Conservation (phyloP, 2,329 filamentous ascomycete species). For the Trichoderma afroharzianum region DNA sequence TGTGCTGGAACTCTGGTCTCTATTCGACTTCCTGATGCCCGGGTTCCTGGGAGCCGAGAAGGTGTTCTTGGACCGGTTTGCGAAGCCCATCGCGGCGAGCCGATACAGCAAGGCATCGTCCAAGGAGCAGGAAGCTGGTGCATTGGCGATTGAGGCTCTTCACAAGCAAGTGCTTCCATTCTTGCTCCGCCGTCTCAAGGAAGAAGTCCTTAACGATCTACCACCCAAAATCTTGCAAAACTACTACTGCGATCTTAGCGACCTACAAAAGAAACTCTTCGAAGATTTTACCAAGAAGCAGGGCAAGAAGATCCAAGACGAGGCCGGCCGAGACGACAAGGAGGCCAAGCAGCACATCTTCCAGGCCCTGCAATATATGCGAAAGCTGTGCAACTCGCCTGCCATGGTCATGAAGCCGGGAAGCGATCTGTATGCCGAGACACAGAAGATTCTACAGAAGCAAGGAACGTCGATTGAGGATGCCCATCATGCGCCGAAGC, state of each 20-base stretch:
- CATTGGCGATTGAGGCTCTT: constrained; percentile 92
- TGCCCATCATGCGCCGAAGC: constrained; percentile 83
- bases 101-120: constrained; percentile 96
- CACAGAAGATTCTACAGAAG: constrained; percentile 73
- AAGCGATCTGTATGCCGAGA: constrained; percentile 85
- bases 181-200: constrained; percentile 90
- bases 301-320: constrained; percentile 78
- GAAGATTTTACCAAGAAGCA: constrained; percentile 96
- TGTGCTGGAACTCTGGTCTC: constrained; percentile 91
- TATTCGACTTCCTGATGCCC: constrained; percentile 99
- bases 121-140: constrained; percentile 96
- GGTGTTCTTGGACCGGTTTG: constrained; percentile 93
- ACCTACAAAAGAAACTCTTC: constrained; percentile 90
- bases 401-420: constrained; percentile 93
- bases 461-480: constrained; percentile 82
- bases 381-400: constrained; percentile 96
- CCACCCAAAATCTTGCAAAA: constrained; percentile 98
- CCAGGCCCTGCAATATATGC: constrained; percentile 98
- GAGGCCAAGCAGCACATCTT: constrained; percentile 98
- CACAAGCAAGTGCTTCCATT: constrained; percentile 98
- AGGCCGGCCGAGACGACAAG: constrained; percentile 81
- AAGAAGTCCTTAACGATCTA: constrained; percentile 93
- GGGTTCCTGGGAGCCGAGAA: constrained; percentile 93
- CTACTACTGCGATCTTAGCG: constrained; percentile 97
- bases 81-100: constrained; percentile 90